phyloP scores from a whole-genome alignment of 2,329 filamentous ascomycete genomes.

The Colletotrichum siamense region DNA sequence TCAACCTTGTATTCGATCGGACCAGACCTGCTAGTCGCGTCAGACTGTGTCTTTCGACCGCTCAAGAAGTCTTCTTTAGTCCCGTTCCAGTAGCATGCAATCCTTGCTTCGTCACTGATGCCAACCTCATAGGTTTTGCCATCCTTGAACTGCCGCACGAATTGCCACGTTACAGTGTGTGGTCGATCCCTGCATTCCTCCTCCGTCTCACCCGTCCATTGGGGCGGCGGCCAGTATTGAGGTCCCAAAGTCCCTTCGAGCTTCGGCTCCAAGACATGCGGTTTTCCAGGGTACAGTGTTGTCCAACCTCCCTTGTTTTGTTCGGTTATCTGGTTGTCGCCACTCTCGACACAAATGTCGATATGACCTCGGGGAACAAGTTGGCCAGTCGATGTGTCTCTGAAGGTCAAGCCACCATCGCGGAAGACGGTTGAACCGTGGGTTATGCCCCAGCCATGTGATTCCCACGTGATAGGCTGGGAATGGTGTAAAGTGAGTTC shows the following conservation, averaged over 20 bases:
- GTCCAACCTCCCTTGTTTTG: accelerated
- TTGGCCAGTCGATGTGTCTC: not conserved
- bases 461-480: not conserved
- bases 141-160: not conserved
- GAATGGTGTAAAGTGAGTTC: not conserved
- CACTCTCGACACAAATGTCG: too few species aligned
- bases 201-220: not conserved
- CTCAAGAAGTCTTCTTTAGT: not conserved
- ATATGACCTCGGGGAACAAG: not conserved
- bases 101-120: not conserved
- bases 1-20: not conserved
- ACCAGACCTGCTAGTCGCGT: not conserved
- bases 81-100: not conserved
- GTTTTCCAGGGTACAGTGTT: not conserved
- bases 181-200: not conserved
- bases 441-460: not conserved
- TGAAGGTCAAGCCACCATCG: not conserved
- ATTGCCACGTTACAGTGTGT: not conserved
- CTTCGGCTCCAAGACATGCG: not conserved
- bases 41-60: not conserved
- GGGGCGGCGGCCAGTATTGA: not conserved
- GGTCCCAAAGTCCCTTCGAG: not conserved
- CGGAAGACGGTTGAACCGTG: not conserved
- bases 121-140: not conserved
- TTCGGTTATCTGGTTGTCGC: too few species aligned